Evolutionary conservation across 805 yeast genomes (phyloP), one percentile per base, ranked within the genome.

Genomic region (Zygoascus biomembranicola): DNA sequence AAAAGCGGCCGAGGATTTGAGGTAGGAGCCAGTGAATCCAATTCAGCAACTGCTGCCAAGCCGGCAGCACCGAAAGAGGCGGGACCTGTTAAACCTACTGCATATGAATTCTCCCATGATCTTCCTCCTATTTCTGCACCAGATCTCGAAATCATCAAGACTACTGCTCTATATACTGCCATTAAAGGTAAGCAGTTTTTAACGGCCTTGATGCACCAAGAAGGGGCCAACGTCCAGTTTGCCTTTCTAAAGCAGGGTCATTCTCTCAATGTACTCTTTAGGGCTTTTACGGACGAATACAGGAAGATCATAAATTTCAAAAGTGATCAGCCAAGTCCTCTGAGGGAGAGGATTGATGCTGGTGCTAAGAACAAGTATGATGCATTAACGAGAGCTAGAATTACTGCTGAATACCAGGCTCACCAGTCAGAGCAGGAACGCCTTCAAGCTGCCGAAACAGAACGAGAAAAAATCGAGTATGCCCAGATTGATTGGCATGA

Each of bases 401-500:
- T 64, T 14, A 69, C 92, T 51, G 92, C 95, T 0, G 79, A 77
- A 56, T 78, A 73, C 62, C 69, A 66, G 26, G 73, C 71, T 14
- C 63, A 65, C 20, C 55, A 69, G 32, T 72, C 71, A 19, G 70
- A 67, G 19, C 58, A 75, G 51, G 63, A 63, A 5, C 66, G 71
- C 47, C 72, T 72, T 51, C 70, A 70, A 8, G 64, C 64, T 39
- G 60, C 64, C 55, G 59, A 59, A 55, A 66, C 74, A 60, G 68
- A 69, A 55, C 57, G 66, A 52, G 75, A 78, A 42, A 75, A 75
- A 54, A 59, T 80, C 5, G 82, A 78, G 43, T 87, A 77, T 68
- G 88, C 90, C 0, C 78, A 85, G 9, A 82, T 89, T 20, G 90
- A 90, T 68, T 92, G 99, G 99, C 82, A 83, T 53, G 87, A 86